Evolutionary conservation across 1,284 basidiomycete genomes (phyloP).

Genomic region (Porogramme epimiltina): DNA sequence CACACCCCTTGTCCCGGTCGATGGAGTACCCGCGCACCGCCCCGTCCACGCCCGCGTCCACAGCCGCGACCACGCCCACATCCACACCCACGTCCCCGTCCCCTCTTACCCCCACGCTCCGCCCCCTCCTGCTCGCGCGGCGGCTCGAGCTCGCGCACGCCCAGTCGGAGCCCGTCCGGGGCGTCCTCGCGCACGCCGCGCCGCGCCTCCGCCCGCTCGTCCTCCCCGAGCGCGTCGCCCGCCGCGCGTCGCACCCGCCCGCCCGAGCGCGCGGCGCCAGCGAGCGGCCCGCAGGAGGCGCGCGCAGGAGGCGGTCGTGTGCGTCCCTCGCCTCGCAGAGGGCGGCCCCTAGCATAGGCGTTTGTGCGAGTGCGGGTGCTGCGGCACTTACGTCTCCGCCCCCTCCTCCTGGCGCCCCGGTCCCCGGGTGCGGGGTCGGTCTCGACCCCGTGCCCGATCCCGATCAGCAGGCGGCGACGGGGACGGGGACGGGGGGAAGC

Average conservation of each 20-base stretch:
- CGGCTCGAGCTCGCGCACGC: slow-evolving; percentile 16
- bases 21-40: too few relatives aligned
- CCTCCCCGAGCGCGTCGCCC: slow-evolving; percentile 21
- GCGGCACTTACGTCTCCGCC: too few relatives aligned
- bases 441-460: too few relatives aligned
- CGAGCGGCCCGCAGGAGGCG: neutral
- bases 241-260: slow-evolving; percentile 7
- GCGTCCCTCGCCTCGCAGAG: neutral
- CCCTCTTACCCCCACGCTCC: neutral
- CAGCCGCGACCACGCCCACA: neutral
- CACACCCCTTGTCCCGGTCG: too few relatives aligned
- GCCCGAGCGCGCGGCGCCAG: neutral
- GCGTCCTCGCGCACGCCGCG: neutral
- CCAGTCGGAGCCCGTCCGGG: slow-evolving; percentile 8
- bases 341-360: too few relatives aligned
- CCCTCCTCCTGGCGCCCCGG: too few relatives aligned
- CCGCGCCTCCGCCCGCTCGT: slow-evolving; percentile 17
- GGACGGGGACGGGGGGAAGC: too few relatives aligned
- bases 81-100: neutral
- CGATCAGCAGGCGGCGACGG: too few relatives aligned
- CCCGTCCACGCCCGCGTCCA: too few relatives aligned
- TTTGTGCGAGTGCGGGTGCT: too few relatives aligned
- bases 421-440: too few relatives aligned
- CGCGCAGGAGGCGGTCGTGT: neutral
- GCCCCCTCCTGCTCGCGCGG: slow-evolving; percentile 23